These are phyloP conservation scores for Grigorovia transvaalensis DNA, from an alignment of 805 yeast genomes.

Conservation along the genomic window DNA sequence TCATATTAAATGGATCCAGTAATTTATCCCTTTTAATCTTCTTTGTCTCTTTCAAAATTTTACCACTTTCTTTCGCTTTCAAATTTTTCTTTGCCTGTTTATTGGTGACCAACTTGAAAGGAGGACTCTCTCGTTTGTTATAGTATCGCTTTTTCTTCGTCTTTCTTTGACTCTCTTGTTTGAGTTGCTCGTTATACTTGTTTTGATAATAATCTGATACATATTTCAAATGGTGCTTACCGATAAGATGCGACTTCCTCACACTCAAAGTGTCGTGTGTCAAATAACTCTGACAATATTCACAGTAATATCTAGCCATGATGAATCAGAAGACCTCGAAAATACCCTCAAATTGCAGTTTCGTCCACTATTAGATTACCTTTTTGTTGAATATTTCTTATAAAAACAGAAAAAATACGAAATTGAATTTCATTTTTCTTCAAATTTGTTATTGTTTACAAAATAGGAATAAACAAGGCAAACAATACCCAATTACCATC, in stretches of 20 bases:
- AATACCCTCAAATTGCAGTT: background rate
- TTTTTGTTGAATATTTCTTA: too few relatives aligned
- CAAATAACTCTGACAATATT: conserved; percentile 69
- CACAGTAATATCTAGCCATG: conserved; percentile 70
- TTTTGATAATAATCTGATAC: conserved; percentile 69
- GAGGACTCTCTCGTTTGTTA: background rate
- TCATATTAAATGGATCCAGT: background rate
- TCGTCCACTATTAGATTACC: too few relatives aligned
- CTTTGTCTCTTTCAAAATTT: conserved; percentile 11
- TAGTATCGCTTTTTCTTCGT: background rate
- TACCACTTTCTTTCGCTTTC: background rate
- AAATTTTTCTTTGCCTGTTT: conserved; percentile 18
- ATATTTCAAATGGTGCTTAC: conserved; percentile 61
- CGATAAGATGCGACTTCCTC: conserved; percentile 65
- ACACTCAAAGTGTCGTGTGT: conserved; percentile 88
- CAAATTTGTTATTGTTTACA: background rate
- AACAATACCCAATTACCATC: background rate
- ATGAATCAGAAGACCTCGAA: conserved; percentile 10
- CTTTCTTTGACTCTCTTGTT: conserved; percentile 22
- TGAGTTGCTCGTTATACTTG: conserved; percentile 4
- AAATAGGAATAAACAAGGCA: background rate
- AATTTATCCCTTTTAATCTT: background rate
- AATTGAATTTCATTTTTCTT: background rate
- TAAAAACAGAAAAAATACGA: too few relatives aligned
- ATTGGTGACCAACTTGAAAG: background rate